These are phyloP conservation scores for Kappamyces sp. DNA, from an alignment of 192 early-diverging fungal genomes.

Conservation along the genomic window DNA sequence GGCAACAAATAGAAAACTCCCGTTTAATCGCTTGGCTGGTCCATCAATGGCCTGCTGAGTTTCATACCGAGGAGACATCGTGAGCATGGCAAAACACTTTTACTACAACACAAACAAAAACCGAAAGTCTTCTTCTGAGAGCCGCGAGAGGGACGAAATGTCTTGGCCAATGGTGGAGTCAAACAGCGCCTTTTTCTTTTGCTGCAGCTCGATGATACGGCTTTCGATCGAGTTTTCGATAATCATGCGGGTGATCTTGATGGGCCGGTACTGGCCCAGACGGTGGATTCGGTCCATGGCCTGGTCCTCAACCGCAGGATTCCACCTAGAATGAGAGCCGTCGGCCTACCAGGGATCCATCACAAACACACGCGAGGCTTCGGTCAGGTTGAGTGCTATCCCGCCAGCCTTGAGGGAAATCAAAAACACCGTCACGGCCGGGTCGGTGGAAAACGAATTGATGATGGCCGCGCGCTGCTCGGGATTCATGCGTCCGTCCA, in stretches of 20 bases:
- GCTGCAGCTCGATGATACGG: constrained; percentile 84
- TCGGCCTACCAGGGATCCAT: constrained; percentile 49
- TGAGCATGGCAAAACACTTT: too few relatives aligned
- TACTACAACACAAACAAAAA: constrained; percentile 75
- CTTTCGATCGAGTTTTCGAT: constrained; percentile 90
- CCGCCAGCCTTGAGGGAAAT: constrained; percentile 89
- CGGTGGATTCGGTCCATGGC: constrained; percentile 95
- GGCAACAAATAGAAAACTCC: too few relatives aligned
- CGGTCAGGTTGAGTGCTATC: constrained; percentile 87
- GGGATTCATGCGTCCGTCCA: constrained; percentile 88
- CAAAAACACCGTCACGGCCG: constrained; percentile 80
- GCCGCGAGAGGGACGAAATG: constrained; percentile 47
- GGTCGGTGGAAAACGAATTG: constrained; percentile 66
- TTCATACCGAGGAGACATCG: too few relatives aligned
- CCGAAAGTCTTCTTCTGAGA: constrained; percentile 72
- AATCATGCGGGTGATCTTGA: constrained; percentile 81
- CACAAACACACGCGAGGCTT: constrained; percentile 78
- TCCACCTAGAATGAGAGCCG: constrained; percentile 72
- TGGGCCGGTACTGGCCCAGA: constrained; percentile 84
- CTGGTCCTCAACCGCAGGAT: constrained; percentile 64
- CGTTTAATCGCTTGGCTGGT: too few relatives aligned
- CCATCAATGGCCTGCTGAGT: too few relatives aligned
- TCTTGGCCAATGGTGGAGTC: constrained; percentile 83
- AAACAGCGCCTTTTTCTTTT: constrained; percentile 89
- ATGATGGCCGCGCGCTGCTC: constrained; percentile 55